A percentile compares a stretch with the other conserved stretches of the same genome.
Evolutionary conservation across 352 stramenopile species (phyloP).

Genomic region (Phytophthora multivora): DNA sequence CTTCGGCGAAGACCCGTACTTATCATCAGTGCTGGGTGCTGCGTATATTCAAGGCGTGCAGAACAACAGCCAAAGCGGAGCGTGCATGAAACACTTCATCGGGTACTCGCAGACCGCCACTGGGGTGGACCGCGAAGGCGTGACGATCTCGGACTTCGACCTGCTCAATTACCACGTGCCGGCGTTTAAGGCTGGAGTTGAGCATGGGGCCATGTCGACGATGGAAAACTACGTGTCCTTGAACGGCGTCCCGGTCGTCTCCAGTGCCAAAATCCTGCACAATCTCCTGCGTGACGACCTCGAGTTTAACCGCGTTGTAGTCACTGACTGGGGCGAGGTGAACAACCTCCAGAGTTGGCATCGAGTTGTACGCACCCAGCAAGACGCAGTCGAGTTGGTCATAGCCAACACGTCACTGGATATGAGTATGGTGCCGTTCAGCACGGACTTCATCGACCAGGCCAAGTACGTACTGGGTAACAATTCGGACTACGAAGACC

Average conservation of each 20-base stretch:
- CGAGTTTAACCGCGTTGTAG: slow-evolving; percentile 77
- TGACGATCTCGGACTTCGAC: slow-evolving; percentile 69
- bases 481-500: slow-evolving; percentile 31
- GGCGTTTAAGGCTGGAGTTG: slow-evolving; percentile 71
- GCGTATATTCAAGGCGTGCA: slow-evolving; percentile 83
- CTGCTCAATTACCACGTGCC: slow-evolving; percentile 81
- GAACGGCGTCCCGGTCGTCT: slow-evolving; percentile 85
- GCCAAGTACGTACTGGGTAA: slow-evolving; percentile 41
- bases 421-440: slow-evolving; percentile 82
- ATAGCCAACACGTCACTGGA: slow-evolving; percentile 80
- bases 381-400: slow-evolving; percentile 57
- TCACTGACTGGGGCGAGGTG: slow-evolving; percentile 92
- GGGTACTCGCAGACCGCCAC: slow-evolving; percentile 73
- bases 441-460: slow-evolving; percentile 48
- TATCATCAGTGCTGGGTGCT: slow-evolving; percentile 70
- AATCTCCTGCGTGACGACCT: slow-evolving; percentile 77
- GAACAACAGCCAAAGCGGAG: slow-evolving; percentile 53
- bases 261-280: slow-evolving; percentile 69
- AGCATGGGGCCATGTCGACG: slow-evolving; percentile 75
- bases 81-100: slow-evolving; percentile 90
- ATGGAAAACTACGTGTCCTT: slow-evolving; percentile 94
- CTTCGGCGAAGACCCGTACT: slow-evolving; percentile 89
- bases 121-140: slow-evolving; percentile 79
- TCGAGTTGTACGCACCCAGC: slow-evolving; percentile 36
- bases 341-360: slow-evolving; percentile 73